These are phyloP conservation scores for Hydnomerulius pinastri DNA, from an alignment of 768 basidiomycete genomes.

Conservation along the genomic window DNA sequence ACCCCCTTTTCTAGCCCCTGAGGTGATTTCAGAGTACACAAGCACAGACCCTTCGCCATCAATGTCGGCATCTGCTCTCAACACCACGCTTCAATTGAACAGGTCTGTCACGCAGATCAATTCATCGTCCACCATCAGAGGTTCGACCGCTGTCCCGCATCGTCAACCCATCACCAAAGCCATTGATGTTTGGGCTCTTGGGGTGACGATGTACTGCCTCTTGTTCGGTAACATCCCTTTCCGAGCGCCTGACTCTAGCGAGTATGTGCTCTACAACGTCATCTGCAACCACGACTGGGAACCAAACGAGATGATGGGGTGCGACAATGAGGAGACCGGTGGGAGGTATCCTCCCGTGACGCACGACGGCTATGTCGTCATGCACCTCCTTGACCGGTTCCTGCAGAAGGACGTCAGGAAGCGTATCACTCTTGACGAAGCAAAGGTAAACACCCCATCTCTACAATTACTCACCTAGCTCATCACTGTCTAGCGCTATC, in stretches of 20 bases:
- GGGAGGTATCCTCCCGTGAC: slow-evolving; percentile 50
- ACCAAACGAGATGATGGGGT: slow-evolving; percentile 69
- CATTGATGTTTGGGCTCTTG: slow-evolving; percentile 98
- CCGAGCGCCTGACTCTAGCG: slow-evolving; percentile 51
- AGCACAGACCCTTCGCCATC: slow-evolving; percentile 37
- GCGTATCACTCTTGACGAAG: slow-evolving; percentile 76
- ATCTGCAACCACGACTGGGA: slow-evolving; percentile 80
- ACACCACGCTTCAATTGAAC: slow-evolving; percentile 32
- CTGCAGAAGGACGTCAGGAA: slow-evolving; percentile 77
- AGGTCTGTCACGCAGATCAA: slow-evolving; percentile 32
- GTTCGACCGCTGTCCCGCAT: slow-evolving; percentile 19
- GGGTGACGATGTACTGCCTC: slow-evolving; percentile 93
- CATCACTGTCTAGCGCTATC: slow-evolving; percentile 44
- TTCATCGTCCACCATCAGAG: slow-evolving; percentile 30
- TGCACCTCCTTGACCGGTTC: slow-evolving; percentile 71
- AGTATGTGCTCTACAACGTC: slow-evolving; percentile 77
- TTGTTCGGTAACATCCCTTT: slow-evolving; percentile 90
- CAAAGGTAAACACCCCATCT: slow-evolving; percentile 61
- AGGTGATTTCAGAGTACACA: slow-evolving; percentile 75
- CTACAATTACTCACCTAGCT: background rate
- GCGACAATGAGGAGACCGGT: slow-evolving; percentile 64
- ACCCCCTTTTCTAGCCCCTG: slow-evolving; percentile 95
- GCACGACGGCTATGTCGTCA: slow-evolving; percentile 60
- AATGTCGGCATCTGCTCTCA: slow-evolving; percentile 32
- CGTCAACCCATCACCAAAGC: slow-evolving; percentile 79